Conservation (phyloP, 768 basidiomycete species). For the Leccinum rimulosum region DNA sequence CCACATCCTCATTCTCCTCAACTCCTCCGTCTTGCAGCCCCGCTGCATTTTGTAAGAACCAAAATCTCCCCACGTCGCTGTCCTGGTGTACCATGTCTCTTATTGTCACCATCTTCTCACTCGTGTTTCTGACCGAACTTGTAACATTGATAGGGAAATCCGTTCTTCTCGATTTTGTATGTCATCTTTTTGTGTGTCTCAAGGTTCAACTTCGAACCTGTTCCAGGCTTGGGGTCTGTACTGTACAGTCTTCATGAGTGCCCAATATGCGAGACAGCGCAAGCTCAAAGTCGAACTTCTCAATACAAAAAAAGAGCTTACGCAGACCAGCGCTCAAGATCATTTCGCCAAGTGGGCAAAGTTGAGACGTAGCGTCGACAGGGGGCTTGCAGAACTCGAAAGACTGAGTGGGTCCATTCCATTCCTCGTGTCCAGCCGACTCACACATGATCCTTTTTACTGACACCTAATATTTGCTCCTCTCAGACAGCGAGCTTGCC, state of each 20-base stretch:
- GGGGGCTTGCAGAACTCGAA: constrained; percentile 87
- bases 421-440: background rate
- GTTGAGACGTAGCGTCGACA: constrained; percentile 85
- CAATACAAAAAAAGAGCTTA: constrained; percentile 76
- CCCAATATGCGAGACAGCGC: constrained; percentile 55
- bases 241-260: constrained; percentile 59
- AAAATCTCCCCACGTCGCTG: background rate
- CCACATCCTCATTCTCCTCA: background rate
- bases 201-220: constrained; percentile 3
- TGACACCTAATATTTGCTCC: background rate
- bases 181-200: constrained; percentile 31
- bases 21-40: background rate
- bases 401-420: constrained; percentile 69
- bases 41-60: constrained; percentile 7
- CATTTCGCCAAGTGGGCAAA: constrained; percentile 99
- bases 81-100: constrained; percentile 57
- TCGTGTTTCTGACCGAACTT: constrained; percentile 81
- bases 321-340: constrained; percentile 91
- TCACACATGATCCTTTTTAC: background rate
- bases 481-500: constrained; percentile 64
- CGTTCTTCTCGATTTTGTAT: constrained; percentile 76
- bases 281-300: constrained; percentile 80
- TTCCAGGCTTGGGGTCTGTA: constrained; percentile 71
- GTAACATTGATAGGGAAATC: constrained; percentile 88
- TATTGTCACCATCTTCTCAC: constrained; percentile 74